Percentiles rank a stretch among this genome's conserved stretches.
phyloP scores from a whole-genome alignment of 2,329 filamentous ascomycete genomes.

The Pleoardoris graminearum region DNA sequence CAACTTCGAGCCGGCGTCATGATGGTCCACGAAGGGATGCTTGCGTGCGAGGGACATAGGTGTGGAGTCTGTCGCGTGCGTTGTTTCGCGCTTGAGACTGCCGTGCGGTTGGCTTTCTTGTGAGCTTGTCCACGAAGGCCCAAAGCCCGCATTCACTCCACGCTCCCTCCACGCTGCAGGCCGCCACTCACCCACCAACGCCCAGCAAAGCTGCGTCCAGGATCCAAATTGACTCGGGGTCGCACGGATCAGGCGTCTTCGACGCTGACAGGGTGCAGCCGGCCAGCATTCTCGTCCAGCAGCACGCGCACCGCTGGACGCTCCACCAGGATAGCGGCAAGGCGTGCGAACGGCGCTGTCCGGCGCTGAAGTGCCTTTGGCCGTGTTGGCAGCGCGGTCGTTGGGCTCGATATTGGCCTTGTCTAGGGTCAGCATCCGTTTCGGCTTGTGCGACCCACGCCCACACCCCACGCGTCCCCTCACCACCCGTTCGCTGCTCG shows the following conservation, averaged over 20 bases:
- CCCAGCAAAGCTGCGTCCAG: slow-evolving; percentile 11
- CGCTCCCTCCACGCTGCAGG: slow-evolving; percentile 6
- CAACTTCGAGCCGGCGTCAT: slow-evolving; percentile 1
- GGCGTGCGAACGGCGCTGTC: background rate
- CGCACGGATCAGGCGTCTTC: slow-evolving; percentile 30
- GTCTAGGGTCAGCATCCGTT: slow-evolving; percentile 2
- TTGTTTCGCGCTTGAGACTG: too few species aligned
- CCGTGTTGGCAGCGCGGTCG: too few species aligned
- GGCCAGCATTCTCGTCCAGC: slow-evolving; percentile 17
- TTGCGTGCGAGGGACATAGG: background rate
- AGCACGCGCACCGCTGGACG: background rate
- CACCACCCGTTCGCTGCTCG: background rate
- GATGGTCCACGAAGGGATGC: background rate
- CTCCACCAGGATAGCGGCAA: background rate
- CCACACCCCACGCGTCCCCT: slow-evolving; percentile 4
- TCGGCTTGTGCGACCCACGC: background rate
- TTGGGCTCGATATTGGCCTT: too few species aligned
- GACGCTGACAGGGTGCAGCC: slow-evolving; percentile 17
- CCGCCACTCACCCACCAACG: background rate
- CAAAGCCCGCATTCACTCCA: slow-evolving; percentile 3
- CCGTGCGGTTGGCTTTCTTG: too few species aligned
- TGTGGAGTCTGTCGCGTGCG: background rate
- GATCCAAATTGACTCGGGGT: slow-evolving; percentile 19
- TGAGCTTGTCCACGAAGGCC: too few species aligned
- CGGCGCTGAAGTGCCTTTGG: too few species aligned